Conservation (phyloP, 176 grass and related monocot species). For the Carex kokanica region DNA sequence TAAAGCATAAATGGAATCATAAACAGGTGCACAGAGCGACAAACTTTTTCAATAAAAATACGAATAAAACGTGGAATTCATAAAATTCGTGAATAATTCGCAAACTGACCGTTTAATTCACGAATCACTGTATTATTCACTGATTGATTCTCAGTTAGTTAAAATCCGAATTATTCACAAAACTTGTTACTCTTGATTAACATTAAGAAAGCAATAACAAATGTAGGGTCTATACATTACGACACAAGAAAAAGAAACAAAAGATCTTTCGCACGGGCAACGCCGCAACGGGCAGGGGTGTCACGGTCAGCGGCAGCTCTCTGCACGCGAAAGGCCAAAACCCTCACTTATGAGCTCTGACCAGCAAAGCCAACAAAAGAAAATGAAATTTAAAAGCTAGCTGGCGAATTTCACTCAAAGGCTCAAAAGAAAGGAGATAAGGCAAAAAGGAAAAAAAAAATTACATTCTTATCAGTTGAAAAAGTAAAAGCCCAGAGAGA, state of each 20-base stretch:
- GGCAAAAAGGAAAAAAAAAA: constrained; percentile 13
- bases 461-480: constrained; percentile 34
- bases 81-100: too few species aligned
- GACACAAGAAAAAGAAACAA: neutral
- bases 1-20: too few species aligned
- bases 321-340: constrained; percentile 27
- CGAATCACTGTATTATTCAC: too few species aligned
- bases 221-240: neutral
- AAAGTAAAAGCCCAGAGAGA: constrained; percentile 26
- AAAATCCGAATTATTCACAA: too few species aligned
- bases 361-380: constrained; percentile 26
- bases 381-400: constrained; percentile 14
- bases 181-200: too few species aligned
- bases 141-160: too few species aligned
- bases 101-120: too few species aligned
- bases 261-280: constrained; percentile 3
- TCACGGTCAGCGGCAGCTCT: neutral
- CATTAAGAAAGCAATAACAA: neutral
- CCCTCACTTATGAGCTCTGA: constrained; percentile 27
- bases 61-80: too few species aligned
- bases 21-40: too few species aligned
- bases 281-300: constrained; percentile 1
- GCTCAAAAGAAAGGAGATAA: constrained; percentile 9
- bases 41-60: too few species aligned
- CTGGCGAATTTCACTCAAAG: constrained; percentile 16